Evolutionary conservation across 768 basidiomycete genomes (phyloP).

Genomic region (Pholiota conissans): DNA sequence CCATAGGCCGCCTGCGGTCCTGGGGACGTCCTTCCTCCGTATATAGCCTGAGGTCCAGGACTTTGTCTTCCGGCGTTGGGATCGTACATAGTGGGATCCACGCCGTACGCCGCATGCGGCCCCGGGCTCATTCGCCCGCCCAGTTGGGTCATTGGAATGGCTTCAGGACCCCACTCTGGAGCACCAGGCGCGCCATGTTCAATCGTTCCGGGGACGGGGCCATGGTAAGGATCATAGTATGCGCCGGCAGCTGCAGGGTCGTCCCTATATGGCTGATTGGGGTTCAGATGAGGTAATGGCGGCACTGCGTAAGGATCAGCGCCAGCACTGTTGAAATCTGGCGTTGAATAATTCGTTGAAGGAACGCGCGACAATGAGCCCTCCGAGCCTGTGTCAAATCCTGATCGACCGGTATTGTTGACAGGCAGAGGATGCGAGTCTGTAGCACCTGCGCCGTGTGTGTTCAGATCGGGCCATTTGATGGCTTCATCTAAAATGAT

Average conservation of each 20-base stretch:
- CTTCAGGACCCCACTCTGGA: constrained; percentile 49
- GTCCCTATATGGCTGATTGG: constrained; percentile 74
- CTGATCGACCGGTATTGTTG: constrained; percentile 66
- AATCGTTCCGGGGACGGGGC: constrained; percentile 69
- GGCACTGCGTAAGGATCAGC: constrained; percentile 81
- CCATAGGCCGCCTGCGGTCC: constrained; percentile 46
- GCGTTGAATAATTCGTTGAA: constrained; percentile 48
- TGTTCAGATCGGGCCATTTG: constrained; percentile 88
- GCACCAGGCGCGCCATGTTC: constrained; percentile 39
- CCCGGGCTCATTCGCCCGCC: constrained; percentile 29
- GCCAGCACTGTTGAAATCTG: constrained; percentile 44
- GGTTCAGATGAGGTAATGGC: constrained; percentile 78
- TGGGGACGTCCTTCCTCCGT: constrained; percentile 34
- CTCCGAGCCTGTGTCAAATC: constrained; percentile 71
- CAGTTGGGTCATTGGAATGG: constrained; percentile 78
- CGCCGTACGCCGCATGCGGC: constrained; percentile 29
- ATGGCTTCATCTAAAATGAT: constrained; percentile 70
- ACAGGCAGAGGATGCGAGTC: constrained; percentile 69
- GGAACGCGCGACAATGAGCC: constrained; percentile 54
- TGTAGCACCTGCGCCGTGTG: constrained; percentile 44
- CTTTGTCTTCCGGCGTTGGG: constrained; percentile 1
- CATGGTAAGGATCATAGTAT: constrained; percentile 82
- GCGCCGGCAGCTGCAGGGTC: constrained; percentile 51
- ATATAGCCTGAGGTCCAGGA: constrained; percentile 34
- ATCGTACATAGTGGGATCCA: background rate